These are phyloP conservation scores for Drechmeria coniospora DNA, from an alignment of 2,329 filamentous ascomycete genomes.

Conservation along the genomic window DNA sequence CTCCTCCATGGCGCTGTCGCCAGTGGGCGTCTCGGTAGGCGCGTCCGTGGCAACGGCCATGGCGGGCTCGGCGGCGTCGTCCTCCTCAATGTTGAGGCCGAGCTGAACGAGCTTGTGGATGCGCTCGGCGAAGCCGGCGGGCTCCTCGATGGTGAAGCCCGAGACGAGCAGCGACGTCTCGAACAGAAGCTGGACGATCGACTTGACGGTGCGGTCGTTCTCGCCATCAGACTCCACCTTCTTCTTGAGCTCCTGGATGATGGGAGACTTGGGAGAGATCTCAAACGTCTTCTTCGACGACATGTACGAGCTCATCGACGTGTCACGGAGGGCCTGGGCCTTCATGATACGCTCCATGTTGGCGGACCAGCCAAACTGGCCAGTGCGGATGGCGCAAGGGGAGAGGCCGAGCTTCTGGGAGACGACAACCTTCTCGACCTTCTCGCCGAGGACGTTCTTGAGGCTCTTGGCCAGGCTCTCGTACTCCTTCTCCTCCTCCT, in stretches of 20 bases:
- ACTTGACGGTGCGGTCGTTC: slow-evolving; percentile 98
- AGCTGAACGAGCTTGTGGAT: slow-evolving; percentile 99
- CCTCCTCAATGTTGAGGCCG: slow-evolving; percentile 92
- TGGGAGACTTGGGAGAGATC: slow-evolving; percentile 96
- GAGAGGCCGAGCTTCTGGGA: slow-evolving; percentile 91
- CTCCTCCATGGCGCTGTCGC: slow-evolving; percentile 98
- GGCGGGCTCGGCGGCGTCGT: slow-evolving; percentile 49
- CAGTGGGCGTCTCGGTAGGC: slow-evolving; percentile 41
- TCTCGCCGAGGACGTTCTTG: slow-evolving; percentile 98
- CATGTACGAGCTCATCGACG: slow-evolving; percentile 99
- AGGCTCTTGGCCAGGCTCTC: slow-evolving; percentile 89
- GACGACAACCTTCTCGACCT: slow-evolving; percentile 99
- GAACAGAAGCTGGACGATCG: slow-evolving; percentile 94
- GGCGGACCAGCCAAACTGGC: slow-evolving; percentile 98
- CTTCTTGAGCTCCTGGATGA: slow-evolving; percentile 98
- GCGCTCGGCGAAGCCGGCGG: slow-evolving; percentile 91
- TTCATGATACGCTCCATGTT: slow-evolving; percentile 99
- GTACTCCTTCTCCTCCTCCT: slow-evolving; percentile 96
- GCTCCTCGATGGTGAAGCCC: slow-evolving; percentile 99
- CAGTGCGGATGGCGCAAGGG: slow-evolving; percentile 96
- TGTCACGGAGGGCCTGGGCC: slow-evolving; percentile 98
- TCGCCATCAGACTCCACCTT: slow-evolving; percentile 97
- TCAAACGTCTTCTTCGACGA: slow-evolving; percentile 99
- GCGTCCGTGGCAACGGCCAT: slow-evolving; percentile 46
- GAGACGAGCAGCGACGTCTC: slow-evolving; percentile 98